Conservation (phyloP, 345 rosid genomes). For the Clausena lansium region DNA sequence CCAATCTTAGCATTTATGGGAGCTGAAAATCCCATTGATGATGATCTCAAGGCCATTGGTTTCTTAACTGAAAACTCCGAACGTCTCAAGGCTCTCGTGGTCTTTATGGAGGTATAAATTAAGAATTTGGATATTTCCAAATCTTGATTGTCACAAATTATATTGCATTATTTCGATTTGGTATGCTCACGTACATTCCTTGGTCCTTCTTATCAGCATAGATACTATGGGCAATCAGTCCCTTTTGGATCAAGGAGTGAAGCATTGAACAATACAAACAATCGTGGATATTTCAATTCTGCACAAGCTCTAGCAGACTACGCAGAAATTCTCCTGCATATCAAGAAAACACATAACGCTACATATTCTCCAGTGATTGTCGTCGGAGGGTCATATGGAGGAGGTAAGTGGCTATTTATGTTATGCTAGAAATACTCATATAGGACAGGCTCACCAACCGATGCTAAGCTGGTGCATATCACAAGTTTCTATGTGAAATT, state of each 20-base stretch:
- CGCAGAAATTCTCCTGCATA: neutral
- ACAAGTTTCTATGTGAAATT: no score
- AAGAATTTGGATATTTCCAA: no score
- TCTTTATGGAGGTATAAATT: slow-evolving; percentile 20
- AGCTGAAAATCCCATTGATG: slow-evolving; percentile 13
- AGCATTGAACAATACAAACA: neutral
- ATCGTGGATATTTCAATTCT: slow-evolving; percentile 3
- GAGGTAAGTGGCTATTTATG: neutral
- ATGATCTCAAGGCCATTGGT: neutral
- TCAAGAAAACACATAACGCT: neutral
- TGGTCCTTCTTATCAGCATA: neutral
- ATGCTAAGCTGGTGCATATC: no score
- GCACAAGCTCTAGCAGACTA: slow-evolving; percentile 5
- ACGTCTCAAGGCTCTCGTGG: slow-evolving; percentile 16
- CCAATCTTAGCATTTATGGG: slow-evolving; percentile 22
- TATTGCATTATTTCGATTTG: no score
- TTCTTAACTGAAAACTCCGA: slow-evolving; percentile 15
- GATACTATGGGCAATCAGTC: slow-evolving; percentile 11
- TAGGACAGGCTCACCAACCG: no score
- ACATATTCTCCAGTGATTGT: neutral
- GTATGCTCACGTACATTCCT: no score
- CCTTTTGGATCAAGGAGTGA: slow-evolving; percentile 5
- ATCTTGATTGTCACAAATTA: no score
- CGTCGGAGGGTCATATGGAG: slow-evolving; percentile 2
- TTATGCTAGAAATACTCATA: no score